phyloP scores from a whole-genome alignment of 768 basidiomycete species.

The Astraeus odoratus region DNA sequence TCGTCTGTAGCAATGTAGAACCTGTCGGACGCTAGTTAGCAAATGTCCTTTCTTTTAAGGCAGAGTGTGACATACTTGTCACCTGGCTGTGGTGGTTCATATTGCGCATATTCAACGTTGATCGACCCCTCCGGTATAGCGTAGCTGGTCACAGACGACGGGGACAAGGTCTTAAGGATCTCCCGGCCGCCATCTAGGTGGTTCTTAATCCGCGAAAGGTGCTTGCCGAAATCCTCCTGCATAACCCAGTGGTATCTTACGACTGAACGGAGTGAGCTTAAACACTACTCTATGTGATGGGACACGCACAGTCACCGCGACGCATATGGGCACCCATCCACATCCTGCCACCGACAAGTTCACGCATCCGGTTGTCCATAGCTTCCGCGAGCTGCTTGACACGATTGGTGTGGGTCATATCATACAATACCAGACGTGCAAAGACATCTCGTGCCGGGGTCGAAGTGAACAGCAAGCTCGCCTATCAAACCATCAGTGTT shows the following conservation, averaged over 20 bases:
- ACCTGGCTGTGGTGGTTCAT: conserved; percentile 12
- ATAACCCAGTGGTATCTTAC: conserved; percentile 30
- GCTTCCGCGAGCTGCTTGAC: conserved; percentile 22
- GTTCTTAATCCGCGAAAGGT: conserved; percentile 29
- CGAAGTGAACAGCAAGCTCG: conserved; percentile 28
- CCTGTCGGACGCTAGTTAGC: conserved; percentile 11
- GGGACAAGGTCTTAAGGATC: conserved; percentile 12
- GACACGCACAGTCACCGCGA: conserved; percentile 34
- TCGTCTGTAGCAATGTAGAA: conserved; percentile 38
- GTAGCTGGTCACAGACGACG: conserved; percentile 15
- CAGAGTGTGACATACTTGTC: conserved; percentile 15
- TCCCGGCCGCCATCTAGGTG: conserved; percentile 16
- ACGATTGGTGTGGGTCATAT: conserved; percentile 21
- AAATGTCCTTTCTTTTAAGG: neutral
- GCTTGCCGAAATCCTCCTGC: conserved; percentile 29
- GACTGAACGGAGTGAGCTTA: conserved; percentile 15
- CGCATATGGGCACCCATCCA: conserved; percentile 42
- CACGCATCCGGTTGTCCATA: conserved; percentile 28
- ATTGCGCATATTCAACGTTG: conserved; percentile 12
- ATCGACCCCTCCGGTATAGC: conserved; percentile 14
- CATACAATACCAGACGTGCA: conserved; percentile 26
- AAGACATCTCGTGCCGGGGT: conserved; percentile 25
- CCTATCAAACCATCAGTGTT: conserved; percentile 18
- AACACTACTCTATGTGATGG: neutral
- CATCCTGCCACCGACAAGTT: conserved; percentile 24